A percentile compares a stretch with the other conserved stretches of the same genome.
Evolutionary conservation across 2,329 filamentous ascomycete species (phyloP).

Genomic region (Thelonectria olida): DNA sequence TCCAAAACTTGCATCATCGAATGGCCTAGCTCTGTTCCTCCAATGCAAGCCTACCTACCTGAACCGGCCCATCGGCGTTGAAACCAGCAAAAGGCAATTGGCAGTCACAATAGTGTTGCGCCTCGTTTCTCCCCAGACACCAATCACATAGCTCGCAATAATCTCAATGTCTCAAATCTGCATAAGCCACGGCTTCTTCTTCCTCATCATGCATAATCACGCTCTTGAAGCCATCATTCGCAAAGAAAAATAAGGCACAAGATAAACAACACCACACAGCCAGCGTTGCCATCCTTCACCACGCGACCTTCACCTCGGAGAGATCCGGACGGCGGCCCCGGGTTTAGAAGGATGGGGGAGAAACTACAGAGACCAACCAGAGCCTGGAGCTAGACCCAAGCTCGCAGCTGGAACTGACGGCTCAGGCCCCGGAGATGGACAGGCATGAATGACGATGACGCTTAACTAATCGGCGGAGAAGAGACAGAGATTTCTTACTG

Average conservation of each 20-base stretch:
- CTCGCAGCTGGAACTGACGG: constrained; percentile 24
- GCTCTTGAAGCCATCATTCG: too few species aligned
- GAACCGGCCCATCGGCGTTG: neutral
- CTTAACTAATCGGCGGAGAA: neutral
- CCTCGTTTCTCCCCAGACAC: neutral
- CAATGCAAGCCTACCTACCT: too few species aligned
- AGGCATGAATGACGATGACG: constrained; percentile 6
- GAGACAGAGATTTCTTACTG: constrained; percentile 1
- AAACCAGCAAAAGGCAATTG: neutral
- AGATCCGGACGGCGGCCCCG: constrained; percentile 23
- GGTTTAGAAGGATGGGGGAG: constrained; percentile 9
- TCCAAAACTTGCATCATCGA: neutral
- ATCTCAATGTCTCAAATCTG: too few species aligned
- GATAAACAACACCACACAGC: too few species aligned
- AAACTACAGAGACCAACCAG: too few species aligned
- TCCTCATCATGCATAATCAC: too few species aligned
- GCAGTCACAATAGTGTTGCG: neutral
- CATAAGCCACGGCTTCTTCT: too few species aligned
- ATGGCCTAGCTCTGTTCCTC: too few species aligned
- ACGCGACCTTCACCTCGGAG: constrained; percentile 20
- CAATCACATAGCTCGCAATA: neutral
- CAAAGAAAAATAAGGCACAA: too few species aligned
- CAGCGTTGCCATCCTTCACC: too few species aligned
- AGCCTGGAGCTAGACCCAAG: constrained; percentile 5
- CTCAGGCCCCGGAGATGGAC: constrained; percentile 31